Base-by-base conservation (phyloP, 352 stramenopile genomes). In the Pythium graminicola region DNA sequence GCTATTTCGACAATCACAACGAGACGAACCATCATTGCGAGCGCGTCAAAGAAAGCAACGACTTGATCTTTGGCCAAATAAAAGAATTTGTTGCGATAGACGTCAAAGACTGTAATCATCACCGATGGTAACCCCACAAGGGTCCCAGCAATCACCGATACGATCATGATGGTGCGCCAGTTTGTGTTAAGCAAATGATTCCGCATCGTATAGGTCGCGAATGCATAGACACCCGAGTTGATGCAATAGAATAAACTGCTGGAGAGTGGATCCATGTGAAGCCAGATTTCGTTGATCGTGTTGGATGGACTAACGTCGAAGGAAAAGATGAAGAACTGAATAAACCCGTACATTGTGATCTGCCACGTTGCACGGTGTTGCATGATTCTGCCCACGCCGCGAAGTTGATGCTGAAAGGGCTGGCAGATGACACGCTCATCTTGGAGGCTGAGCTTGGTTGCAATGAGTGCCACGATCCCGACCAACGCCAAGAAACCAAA, bases 1-100 rank as follows among this genome's bases (percentile, higher is more conserved):
- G 77, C 73, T 43, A 93, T 85, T 52, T 93, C 72, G 22, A 93
- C 72, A 14, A 85, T 81, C 26, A 86, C 75, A n/a, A 86, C 68
- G 47, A 85, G 82, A 8, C 73, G 64, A n/a, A 90, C 67, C 50
- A 92, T 85, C 67, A 88, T 84, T 0, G 67, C 69, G 38, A 92
- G 62, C 6, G 73, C 81, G 45, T 86, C 70, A 6, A 77, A 72
- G 58, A 92, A 84, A 10, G 57, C 63, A 17, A 86, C 67, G 24
- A 76, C 29, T 28, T 80, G 58, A 14, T 71, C 70, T 32, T 73
- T 70, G 2, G 69, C 46, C 3, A 86, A 62, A 50, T 83, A 88
- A 41, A 90, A 76, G 55, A 72, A 81, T 29, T 86, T 74, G 50
- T 75, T 76, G 0, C 79, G 70, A 27, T 71, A 78, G 11, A 83